A percentile compares a stretch with the other conserved stretches of the same genome.
Evolutionary conservation across 1,284 basidiomycete genomes (phyloP).

Genomic region (Inonotus hispidus): DNA sequence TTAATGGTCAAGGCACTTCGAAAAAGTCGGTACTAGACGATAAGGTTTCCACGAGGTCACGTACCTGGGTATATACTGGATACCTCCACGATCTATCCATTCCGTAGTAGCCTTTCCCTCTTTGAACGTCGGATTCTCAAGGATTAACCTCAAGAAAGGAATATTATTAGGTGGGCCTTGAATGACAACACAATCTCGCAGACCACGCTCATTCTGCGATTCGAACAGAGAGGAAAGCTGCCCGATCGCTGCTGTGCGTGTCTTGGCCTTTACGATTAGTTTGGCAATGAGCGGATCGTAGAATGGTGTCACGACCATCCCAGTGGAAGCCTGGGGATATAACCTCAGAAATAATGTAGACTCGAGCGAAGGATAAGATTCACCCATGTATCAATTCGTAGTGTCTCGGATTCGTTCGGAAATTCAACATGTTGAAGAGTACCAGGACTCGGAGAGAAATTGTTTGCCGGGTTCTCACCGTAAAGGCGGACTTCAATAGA

Average conservation of each 20-base stretch:
- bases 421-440: constrained; percentile 52
- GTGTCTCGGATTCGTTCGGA: constrained; percentile 27
- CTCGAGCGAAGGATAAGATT: background rate
- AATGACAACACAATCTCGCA: background rate
- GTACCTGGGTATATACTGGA: constrained; percentile 40
- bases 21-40: constrained; percentile 19
- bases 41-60: constrained; percentile 8
- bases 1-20: constrained; percentile 53
- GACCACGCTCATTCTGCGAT: background rate
- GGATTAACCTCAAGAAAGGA: constrained; percentile 44
- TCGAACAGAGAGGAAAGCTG: constrained; percentile 27
- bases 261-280: constrained; percentile 41
- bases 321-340: constrained; percentile 42
- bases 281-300: constrained; percentile 59
- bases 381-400: constrained; percentile 56
- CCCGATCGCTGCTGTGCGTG: constrained; percentile 37
- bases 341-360: background rate
- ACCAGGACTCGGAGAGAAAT: constrained; percentile 59
- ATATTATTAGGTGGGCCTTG: constrained; percentile 53
- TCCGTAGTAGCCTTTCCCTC: constrained; percentile 48
- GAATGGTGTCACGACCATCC: constrained; percentile 46
- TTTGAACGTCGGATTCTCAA: constrained; percentile 36
- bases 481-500: constrained; percentile 66
- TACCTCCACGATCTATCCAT: constrained; percentile 44
- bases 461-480: constrained; percentile 56